Conservation (phyloP, 2,329 filamentous ascomycete genomes). For the Hypoxylon sp. region DNA sequence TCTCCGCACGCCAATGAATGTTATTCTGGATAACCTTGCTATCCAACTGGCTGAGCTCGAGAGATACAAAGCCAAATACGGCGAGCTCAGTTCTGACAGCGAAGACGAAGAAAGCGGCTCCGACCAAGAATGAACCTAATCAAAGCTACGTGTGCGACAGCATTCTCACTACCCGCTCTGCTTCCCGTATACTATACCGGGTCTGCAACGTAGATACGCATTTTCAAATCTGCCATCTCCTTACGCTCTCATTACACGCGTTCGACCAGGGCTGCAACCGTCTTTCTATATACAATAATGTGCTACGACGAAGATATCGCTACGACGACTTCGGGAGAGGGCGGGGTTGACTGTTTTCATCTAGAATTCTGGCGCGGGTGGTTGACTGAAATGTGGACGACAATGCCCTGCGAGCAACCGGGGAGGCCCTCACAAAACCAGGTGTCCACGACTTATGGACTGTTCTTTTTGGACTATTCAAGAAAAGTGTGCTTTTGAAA, state of each 20-base stretch:
- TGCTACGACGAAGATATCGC: constrained; percentile 45
- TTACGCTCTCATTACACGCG: constrained; percentile 23
- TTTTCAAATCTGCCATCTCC: constrained; percentile 10
- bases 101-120: constrained; percentile 53
- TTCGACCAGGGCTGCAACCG: constrained; percentile 18
- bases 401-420: constrained; percentile 21
- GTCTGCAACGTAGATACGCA: constrained; percentile 13
- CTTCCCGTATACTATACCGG: constrained; percentile 33
- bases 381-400: constrained; percentile 20
- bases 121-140: constrained; percentile 50
- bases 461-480: constrained; percentile 18
- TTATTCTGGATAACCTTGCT: constrained; percentile 73
- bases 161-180: background rate
- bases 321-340: constrained; percentile 33
- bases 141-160: background rate
- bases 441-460: background rate
- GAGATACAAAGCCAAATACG: constrained; percentile 68
- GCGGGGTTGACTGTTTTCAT: constrained; percentile 33
- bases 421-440: background rate
- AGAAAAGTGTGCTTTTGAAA: constrained; percentile 21
- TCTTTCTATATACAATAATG: constrained; percentile 46
- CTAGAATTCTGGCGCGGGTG: constrained; percentile 5
- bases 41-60: constrained; percentile 73
- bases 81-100: constrained; percentile 55
- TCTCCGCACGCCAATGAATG: constrained; percentile 81